Evolutionary conservation across 2,329 filamentous ascomycete species (phyloP), one percentile per base, ranked within the genome.

Genomic region (Colletotrichum gigasporum): DNA sequence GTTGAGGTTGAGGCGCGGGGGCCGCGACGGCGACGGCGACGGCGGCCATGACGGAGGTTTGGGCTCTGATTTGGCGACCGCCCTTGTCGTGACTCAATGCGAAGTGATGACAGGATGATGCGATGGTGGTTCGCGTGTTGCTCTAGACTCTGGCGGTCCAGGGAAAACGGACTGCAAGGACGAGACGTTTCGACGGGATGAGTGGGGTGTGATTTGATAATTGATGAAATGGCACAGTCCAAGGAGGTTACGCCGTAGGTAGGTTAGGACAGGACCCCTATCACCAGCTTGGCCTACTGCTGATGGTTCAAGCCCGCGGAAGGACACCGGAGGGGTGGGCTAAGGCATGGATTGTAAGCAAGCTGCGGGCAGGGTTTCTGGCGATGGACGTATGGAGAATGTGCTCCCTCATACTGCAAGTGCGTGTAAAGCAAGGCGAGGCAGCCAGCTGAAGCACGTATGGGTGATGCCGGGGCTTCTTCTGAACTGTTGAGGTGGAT

Each of bases 81-180:
- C 39, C 58, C 58, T 51, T 30, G 58, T 32, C 24, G 57, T 54
- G 62, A 62, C 48, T 56, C 62, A 62, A 51, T 63, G 44, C 63
- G 47, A 62, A 58, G 32, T 58, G 50, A 65, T 58, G 51, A 34
- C 20, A 63, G 44, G 22, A 47, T 65, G 58, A 41, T 63, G 58
- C 26, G 50, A 30, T 32, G 41, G 39, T 37, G 56, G 32, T 50
- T 61, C 34, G 56, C 26, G 32, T 14, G 7, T 52, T 32, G 54
- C 60, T 48, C 60, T 41, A 32, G 24, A 63, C 30, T 52, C 39
- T 45, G 47, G 24, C 12, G 32, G 39, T 47, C 20, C 20, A 39
- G n/a, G 39, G 37, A 52, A 44, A 6, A 41, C 14, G 34, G 37
- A 55, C 20, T 12, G 48, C 28, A 22, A 41, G 41, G 22, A 41